Conservation (phyloP, 805 yeast species). For the Lachancea sp. region DNA sequence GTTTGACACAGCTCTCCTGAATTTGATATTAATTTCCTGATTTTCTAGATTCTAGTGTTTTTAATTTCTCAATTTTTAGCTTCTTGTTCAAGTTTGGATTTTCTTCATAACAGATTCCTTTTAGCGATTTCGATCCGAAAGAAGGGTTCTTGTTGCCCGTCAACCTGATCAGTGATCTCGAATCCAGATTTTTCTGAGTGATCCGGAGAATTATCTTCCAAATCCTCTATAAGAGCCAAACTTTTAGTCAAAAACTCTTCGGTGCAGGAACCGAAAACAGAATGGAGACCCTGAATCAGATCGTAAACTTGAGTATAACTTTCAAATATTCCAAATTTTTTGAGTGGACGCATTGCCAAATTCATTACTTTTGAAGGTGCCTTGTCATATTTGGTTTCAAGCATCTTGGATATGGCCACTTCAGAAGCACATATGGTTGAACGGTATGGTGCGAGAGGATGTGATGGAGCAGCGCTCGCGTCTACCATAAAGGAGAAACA, state of each 20-base stretch:
- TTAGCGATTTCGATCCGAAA: neutral
- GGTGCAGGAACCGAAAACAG: slow-evolving; percentile 1
- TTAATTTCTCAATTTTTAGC: no score
- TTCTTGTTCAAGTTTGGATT: no score
- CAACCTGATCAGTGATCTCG: neutral
- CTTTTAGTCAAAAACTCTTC: slow-evolving; percentile 5
- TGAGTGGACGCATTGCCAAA: neutral
- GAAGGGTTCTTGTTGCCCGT: slow-evolving; percentile 5
- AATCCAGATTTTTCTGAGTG: neutral
- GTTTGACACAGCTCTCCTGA: no score
- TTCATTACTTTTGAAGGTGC: neutral
- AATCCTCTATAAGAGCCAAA: neutral
- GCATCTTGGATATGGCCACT: neutral
- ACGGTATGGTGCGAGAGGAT: neutral
- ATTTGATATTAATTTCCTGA: neutral
- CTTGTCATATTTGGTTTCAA: neutral
- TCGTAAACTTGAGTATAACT: neutral
- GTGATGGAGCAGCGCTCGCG: neutral
- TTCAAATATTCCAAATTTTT: neutral
- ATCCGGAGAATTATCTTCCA: neutral
- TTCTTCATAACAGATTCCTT: neutral
- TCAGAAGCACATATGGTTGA: slow-evolving; percentile 2
- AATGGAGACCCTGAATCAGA: neutral
- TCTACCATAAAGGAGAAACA: slow-evolving; percentile 2
- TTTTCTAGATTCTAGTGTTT: neutral